Conservation (phyloP, 768 basidiomycete genomes). For the Amanita thiersii region DNA sequence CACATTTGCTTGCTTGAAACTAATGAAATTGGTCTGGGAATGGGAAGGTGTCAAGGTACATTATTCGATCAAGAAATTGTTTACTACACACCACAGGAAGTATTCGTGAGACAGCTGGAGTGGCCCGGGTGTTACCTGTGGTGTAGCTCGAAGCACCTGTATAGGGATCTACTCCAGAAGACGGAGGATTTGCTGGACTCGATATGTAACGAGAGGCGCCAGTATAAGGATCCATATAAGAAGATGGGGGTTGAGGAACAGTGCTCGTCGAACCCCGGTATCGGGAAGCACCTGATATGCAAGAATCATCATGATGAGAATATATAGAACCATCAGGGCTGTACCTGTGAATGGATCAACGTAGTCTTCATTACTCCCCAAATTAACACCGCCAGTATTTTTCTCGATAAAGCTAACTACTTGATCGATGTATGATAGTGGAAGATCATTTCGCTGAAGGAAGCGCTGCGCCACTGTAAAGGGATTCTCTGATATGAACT, state of each 20-base stretch:
- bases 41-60: too few species aligned
- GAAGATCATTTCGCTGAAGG: slow-evolving; percentile 75
- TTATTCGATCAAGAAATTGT: too few species aligned
- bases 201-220: slow-evolving; percentile 58
- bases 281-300: slow-evolving; percentile 46
- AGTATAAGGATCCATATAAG: slow-evolving; percentile 61
- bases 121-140: slow-evolving; percentile 18
- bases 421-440: slow-evolving; percentile 76
- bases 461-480: slow-evolving; percentile 87
- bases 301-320: slow-evolving; percentile 5
- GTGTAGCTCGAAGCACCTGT: slow-evolving; percentile 63
- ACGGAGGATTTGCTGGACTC: slow-evolving; percentile 23
- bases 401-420: slow-evolving; percentile 92
- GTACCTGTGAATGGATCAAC: slow-evolving; percentile 89
- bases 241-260: slow-evolving; percentile 22
- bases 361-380: slow-evolving; percentile 55
- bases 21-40: slow-evolving; percentile 50
- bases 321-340: slow-evolving; percentile 10
- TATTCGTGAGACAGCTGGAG: slow-evolving; percentile 22
- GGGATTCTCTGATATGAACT: slow-evolving; percentile 67
- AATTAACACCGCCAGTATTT: slow-evolving; percentile 71
- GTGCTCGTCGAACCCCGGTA: slow-evolving; percentile 41
- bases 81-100: slow-evolving; percentile 40
- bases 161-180: slow-evolving; percentile 52
- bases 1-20: slow-evolving; percentile 82